These are phyloP conservation scores for Saitozyma sp. DNA, from an alignment of 768 basidiomycete species.

Conservation along the genomic window DNA sequence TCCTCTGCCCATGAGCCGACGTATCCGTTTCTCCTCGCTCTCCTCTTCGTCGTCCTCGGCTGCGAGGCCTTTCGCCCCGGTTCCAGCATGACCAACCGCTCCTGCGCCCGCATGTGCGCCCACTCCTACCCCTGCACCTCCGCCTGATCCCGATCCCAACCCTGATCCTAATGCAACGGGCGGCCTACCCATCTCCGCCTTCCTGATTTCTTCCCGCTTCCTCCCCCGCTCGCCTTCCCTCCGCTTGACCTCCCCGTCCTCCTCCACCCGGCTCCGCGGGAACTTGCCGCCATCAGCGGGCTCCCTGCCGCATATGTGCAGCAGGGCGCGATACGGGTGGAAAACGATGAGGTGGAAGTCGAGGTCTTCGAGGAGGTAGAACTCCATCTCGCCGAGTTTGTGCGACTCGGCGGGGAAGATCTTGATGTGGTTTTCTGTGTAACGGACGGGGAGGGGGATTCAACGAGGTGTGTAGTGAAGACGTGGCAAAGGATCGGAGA, in stretches of 20 bases:
- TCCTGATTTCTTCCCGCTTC: constrained; percentile 54
- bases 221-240: constrained; percentile 63
- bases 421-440: constrained; percentile 66
- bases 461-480: neutral
- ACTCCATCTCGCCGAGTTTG: constrained; percentile 97
- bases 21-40: constrained; percentile 36
- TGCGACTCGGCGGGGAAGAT: constrained; percentile 83
- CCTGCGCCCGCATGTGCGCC: neutral
- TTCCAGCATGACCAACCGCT: neutral
- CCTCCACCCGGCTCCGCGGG: constrained; percentile 34
- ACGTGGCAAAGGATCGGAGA: no score
- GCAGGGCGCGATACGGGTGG: constrained; percentile 89
- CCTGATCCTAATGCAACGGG: no score
- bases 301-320: constrained; percentile 71
- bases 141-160: no score
- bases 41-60: constrained; percentile 18
- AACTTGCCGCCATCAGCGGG: constrained; percentile 53
- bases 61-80: constrained; percentile 5
- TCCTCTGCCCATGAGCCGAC: constrained; percentile 45
- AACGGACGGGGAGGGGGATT: neutral
- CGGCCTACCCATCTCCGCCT: constrained; percentile 2
- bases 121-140: no score
- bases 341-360: constrained; percentile 92
- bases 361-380: constrained; percentile 93
- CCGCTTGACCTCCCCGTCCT: constrained; percentile 30